phyloP scores from a whole-genome alignment of 257 asterid genomes.

The Striga asiatica region DNA sequence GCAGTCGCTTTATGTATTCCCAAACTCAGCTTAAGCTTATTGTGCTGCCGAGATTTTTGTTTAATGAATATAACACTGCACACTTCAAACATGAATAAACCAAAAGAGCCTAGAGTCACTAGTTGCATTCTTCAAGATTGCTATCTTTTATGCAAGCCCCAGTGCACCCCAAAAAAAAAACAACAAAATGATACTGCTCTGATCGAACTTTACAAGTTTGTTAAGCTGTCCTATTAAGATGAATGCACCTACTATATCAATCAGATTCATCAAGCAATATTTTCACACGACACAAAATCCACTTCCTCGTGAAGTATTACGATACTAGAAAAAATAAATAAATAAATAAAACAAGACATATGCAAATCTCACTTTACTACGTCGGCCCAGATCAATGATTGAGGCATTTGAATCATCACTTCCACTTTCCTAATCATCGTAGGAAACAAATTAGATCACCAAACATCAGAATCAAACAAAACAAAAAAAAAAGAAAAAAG shows the following conservation, averaged over 20 bases:
- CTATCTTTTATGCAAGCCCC: not conserved
- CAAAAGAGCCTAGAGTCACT: not conserved
- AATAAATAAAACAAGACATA: not conserved
- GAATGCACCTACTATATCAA: too few species aligned
- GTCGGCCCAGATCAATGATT: constrained; percentile 49
- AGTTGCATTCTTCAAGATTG: not conserved
- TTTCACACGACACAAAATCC: not conserved
- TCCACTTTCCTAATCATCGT: constrained; percentile 26
- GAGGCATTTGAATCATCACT: constrained; percentile 23
- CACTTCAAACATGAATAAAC: not conserved
- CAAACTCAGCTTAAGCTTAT: not conserved
- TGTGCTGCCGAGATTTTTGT: not conserved
- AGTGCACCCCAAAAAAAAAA: not conserved
- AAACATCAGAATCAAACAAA: constrained; percentile 9
- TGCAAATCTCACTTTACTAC: constrained; percentile 43
- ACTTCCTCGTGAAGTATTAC: not conserved
- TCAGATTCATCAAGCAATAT: not conserved
- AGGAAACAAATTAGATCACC: not conserved
- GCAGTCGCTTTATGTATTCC: not conserved
- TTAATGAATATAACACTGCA: not conserved
- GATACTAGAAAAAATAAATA: too few species aligned
- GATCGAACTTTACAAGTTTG: not conserved
- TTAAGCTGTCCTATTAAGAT: not conserved
- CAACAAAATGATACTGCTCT: not conserved
- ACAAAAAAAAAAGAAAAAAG: not conserved